Conservation (phyloP, 192 early-diverging fungal genomes). For the Gigaspora rosea region DNA sequence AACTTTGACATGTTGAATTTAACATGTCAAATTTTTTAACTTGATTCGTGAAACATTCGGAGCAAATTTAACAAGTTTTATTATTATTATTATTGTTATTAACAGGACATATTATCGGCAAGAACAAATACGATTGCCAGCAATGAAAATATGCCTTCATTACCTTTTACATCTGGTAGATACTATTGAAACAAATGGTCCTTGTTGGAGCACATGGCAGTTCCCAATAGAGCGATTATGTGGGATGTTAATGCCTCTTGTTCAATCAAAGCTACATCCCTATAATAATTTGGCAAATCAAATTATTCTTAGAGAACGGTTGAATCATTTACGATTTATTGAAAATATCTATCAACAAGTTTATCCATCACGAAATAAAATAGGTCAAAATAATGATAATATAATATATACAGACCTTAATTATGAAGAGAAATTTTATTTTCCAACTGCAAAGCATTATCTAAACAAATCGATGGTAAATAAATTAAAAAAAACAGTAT, state of each 20-base stretch:
- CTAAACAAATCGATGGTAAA: neutral
- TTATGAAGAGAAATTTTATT: neutral
- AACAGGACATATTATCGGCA: neutral
- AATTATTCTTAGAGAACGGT: neutral
- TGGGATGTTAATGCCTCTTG: neutral
- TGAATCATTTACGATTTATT: constrained; percentile 11
- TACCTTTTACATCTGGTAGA: neutral
- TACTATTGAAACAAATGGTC: constrained; percentile 4
- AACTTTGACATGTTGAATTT: neutral
- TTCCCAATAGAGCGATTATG: constrained; percentile 2
- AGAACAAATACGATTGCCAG: neutral
- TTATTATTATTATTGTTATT: neutral
- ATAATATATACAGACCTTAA: neutral
- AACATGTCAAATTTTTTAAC: neutral
- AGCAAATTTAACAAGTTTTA: too few relatives aligned
- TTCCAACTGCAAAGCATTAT: constrained; percentile 2
- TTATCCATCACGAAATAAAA: neutral
- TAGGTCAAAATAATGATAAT: neutral
- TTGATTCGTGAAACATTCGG: neutral
- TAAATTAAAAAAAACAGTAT: constrained; percentile 4
- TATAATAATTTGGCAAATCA: constrained; percentile 2
- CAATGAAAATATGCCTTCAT: constrained; percentile 9
- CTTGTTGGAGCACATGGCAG: neutral
- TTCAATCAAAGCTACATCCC: constrained; percentile 2
- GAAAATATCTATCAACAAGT: neutral